Conservation (phyloP, 768 basidiomycete genomes). For the Lentinula raphanica region DNA sequence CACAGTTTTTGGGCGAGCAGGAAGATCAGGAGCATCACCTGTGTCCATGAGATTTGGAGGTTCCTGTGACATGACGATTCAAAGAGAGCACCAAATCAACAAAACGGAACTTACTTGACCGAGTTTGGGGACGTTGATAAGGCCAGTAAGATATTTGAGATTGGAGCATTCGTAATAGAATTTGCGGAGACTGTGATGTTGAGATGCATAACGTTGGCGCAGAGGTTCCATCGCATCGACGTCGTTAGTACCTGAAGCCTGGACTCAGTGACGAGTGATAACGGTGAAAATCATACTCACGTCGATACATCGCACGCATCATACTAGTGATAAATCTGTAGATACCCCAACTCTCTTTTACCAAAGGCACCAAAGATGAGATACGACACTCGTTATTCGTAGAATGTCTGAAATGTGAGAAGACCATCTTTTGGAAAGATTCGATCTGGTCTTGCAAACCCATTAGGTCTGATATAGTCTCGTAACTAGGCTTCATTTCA, state of each 20-base stretch:
- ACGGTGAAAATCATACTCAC: conserved; percentile 41
- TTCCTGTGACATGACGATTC: conserved; percentile 48
- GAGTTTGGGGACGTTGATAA: conserved; percentile 97
- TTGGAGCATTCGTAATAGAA: conserved; percentile 99
- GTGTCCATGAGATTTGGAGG: conserved; percentile 90
- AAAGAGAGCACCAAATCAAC: not conserved
- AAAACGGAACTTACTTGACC: conserved; percentile 39
- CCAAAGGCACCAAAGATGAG: conserved; percentile 89
- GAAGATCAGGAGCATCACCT: conserved; percentile 81
- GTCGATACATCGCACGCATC: conserved; percentile 93
- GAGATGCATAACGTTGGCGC: conserved; percentile 79
- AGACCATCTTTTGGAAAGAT: conserved; percentile 96
- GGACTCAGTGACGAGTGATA: not conserved
- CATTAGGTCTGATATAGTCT: conserved; percentile 98
- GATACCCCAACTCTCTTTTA: conserved; percentile 99
- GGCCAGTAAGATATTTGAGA: conserved; percentile 92
- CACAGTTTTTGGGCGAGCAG: conserved; percentile 70
- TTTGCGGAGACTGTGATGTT: conserved; percentile 90
- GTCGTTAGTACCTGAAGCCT: conserved; percentile 73
- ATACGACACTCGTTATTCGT: conserved; percentile 97
- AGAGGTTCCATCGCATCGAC: conserved; percentile 86
- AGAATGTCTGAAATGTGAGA: conserved; percentile 88
- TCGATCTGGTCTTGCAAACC: conserved; percentile 97
- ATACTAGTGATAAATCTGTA: conserved; percentile 99
- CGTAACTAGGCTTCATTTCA: conserved; percentile 56